phyloP scores from a whole-genome alignment of 2,329 filamentous ascomycete species.

The Penicillium crustosum region DNA sequence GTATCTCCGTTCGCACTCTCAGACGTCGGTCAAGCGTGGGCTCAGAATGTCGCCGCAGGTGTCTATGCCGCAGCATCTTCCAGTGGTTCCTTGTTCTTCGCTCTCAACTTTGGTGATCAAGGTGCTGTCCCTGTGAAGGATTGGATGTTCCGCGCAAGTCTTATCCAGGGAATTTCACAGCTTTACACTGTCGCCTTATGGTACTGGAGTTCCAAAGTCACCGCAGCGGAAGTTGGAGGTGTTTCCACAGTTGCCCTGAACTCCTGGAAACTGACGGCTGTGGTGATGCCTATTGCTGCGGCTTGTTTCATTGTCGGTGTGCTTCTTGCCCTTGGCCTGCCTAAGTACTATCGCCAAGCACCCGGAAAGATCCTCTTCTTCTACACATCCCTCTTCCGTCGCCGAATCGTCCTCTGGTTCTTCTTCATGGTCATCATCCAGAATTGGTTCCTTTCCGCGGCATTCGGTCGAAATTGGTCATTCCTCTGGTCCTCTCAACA shows the following conservation, averaged over 20 bases:
- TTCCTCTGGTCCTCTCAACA: slow-evolving; percentile 61
- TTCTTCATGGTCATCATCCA: slow-evolving; percentile 63
- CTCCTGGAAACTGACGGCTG: slow-evolving; percentile 51
- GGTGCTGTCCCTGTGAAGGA: slow-evolving; percentile 61
- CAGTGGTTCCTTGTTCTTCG: slow-evolving; percentile 65
- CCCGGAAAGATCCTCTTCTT: slow-evolving; percentile 65
- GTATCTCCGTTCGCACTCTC: slow-evolving; percentile 55
- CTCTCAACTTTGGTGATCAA: slow-evolving; percentile 66
- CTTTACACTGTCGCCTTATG: slow-evolving; percentile 64
- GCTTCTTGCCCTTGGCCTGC: slow-evolving; percentile 59
- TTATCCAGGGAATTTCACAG: slow-evolving; percentile 67
- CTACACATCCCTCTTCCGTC: slow-evolving; percentile 60
- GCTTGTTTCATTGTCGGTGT: slow-evolving; percentile 58
- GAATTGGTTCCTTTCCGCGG: slow-evolving; percentile 66
- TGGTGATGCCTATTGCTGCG: slow-evolving; percentile 58
- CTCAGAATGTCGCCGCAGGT: slow-evolving; percentile 61
- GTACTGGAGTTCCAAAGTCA: slow-evolving; percentile 61
- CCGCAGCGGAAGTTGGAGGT: slow-evolving; percentile 43
- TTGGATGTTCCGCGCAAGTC: slow-evolving; percentile 65
- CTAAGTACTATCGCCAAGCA: slow-evolving; percentile 64
- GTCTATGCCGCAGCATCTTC: slow-evolving; percentile 63
- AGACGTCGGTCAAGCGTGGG: slow-evolving; percentile 49
- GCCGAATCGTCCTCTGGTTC: slow-evolving; percentile 68
- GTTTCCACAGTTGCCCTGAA: slow-evolving; percentile 38
- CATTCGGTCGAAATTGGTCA: slow-evolving; percentile 66